Base-by-base conservation (phyloP, 345 rosid species). In the Citrus hindsii region DNA sequence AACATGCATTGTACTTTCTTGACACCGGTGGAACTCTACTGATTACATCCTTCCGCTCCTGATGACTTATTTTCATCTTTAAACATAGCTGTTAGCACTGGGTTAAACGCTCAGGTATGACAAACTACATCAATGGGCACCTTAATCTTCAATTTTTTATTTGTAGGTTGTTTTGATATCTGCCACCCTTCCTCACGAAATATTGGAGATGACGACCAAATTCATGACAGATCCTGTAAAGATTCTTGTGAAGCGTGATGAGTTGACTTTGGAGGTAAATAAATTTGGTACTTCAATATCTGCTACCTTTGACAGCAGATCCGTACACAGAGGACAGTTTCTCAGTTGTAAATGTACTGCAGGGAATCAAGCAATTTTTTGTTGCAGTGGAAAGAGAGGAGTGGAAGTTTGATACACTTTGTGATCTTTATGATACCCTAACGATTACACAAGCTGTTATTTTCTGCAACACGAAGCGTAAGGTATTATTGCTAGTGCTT, bases 201-300 rank as follows among this genome's bases (percentile, higher is more conserved):
- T 92, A 83, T 82, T 96, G 92, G 99, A 94, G 89, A 94, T 96
- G 68, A 94, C 99, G 0, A 48, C 85, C 84, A 96, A 96, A 84
- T 92, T 96, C 84, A 96, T 96, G 98, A 92, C 98, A 24, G 98
- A 96, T 55, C 98, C 99, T 65, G 93, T 94, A 74, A 92, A 93
- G 89, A 96, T 94, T 75, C 96, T 96, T 59, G 98, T 94, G 81
- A 96, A 92, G 82, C 97, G 97, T 90, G 98, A 96, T 94, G 97
- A 94, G 84, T 84, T 96, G 92, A 96, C 98, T 65, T 80, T 96
- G 82, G 98, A 96, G 91, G 98, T 90, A 89, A 71, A 53, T 53
- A 28, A 46, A 51, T 28, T 24, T 24, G 67, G 82, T 71, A 21
- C 9, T 59, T 46, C 42, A 72, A 10, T 58, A 7, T 66, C 10